phyloP scores from a whole-genome alignment of 371 early-diverging fungal genomes.

The Parasitella parasitica region DNA sequence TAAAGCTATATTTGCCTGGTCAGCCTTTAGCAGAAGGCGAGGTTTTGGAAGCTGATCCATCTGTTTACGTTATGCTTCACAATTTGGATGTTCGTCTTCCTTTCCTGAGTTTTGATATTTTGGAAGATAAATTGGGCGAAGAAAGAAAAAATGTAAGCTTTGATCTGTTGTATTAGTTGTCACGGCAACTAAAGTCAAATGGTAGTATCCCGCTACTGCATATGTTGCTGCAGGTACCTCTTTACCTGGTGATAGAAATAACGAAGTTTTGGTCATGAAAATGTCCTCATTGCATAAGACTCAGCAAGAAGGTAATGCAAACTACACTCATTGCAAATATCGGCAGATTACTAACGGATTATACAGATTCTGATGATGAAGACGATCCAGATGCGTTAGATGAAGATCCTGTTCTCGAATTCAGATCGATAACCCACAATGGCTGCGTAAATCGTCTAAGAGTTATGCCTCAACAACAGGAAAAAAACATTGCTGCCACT shows the following conservation, averaged over 20 bases:
- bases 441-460: conserved; percentile 95
- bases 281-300: conserved; percentile 90
- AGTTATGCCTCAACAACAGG: conserved; percentile 64
- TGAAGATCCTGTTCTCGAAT: conserved; percentile 92
- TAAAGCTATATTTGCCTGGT: conserved; percentile 92
- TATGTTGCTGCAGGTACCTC: conserved; percentile 96
- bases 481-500: conserved; percentile 76
- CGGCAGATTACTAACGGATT: too few species aligned
- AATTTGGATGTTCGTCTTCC: conserved; percentile 91
- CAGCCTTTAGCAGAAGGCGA: conserved; percentile 86
- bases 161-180: background rate
- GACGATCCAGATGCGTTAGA: conserved; percentile 83
- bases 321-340: background rate
- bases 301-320: conserved; percentile 74
- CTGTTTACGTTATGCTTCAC: conserved; percentile 96
- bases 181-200: background rate
- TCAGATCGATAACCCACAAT: conserved; percentile 75
- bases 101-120: conserved; percentile 94
- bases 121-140: conserved; percentile 81
- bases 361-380: conserved; percentile 65
- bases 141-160: conserved; percentile 69
- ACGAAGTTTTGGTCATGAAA: conserved; percentile 92
- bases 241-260: conserved; percentile 78
- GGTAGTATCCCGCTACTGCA: conserved; percentile 84
- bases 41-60: conserved; percentile 89